Evolutionary conservation across 2,329 filamentous ascomycete species (phyloP), one percentile per base, ranked within the genome.

Genomic region (Davidsoniella neocaledoniae): DNA sequence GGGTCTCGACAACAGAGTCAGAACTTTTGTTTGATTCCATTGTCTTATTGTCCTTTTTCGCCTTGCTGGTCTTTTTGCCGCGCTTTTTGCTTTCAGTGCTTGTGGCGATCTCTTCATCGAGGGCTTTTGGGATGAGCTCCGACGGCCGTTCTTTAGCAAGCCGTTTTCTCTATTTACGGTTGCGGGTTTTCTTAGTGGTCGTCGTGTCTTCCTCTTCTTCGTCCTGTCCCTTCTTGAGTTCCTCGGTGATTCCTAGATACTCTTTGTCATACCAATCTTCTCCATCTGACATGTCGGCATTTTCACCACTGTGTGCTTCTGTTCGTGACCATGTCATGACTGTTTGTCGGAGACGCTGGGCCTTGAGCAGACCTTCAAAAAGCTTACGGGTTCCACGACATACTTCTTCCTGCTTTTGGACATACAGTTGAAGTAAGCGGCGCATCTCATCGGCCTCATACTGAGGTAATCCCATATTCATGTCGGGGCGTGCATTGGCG

Each of bases 231-330:
- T 91, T 91, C 62, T 85, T 81, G 6, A 90, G 65, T 56, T 84
- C 80, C 54, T 83, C 81, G 7, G 76, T 73, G 45, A 91, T 62
- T 0, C 75, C 76, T 83, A 84, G 90, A 64, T 86, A 82, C 48
- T 86, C 81, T 59, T 76, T 76, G 63, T 93, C 86, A 60, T 87
- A 88, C 83, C 84, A 93, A 61, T 93, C 86, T 67, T 93, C 86
- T 9, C 84, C 84, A 60, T 93, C 86, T 46, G 82, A 87, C 79
- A 91, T 79, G 62, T 88, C 83, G 46, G 79, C 63, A 60, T 79
- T 77, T 16, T 68, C 60, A 1, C 78, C 76, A 48, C 69, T 71
- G 58, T 90, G 85, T 19, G 74, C 83, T 64, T 90, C 85, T 1
- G 85, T 81, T 61, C 86, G 86, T 56, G 79, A 74, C 80, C 83